Evolutionary conservation across 345 rosid species (phyloP).

Genomic region (Psidium friedrichsthalianum): DNA sequence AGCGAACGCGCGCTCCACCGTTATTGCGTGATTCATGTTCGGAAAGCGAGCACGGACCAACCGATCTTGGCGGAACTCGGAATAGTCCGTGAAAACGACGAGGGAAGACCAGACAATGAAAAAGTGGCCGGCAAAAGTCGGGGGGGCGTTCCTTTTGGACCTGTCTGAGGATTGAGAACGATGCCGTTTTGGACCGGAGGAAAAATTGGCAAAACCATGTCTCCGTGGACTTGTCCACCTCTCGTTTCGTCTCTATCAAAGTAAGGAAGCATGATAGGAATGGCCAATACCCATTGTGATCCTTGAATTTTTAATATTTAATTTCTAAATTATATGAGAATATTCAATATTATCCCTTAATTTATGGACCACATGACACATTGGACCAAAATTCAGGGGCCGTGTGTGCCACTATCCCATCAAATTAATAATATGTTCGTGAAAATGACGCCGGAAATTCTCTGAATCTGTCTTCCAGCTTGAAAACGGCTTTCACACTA

Average conservation of each 20-base stretch:
- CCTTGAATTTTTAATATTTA: no score
- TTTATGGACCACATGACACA: no score
- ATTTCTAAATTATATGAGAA: no score
- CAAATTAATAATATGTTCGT: no score
- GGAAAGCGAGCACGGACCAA: neutral
- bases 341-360: no score
- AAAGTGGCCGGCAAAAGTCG: neutral
- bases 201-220: neutral
- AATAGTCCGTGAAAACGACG: neutral
- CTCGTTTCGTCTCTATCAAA: neutral
- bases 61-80: neutral
- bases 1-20: neutral
- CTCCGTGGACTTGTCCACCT: neutral
- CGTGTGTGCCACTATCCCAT: no score
- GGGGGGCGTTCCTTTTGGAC: neutral
- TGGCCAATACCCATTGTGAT: no score
- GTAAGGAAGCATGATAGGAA: neutral
- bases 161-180: neutral
- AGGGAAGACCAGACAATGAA: neutral
- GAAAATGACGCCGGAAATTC: neutral
- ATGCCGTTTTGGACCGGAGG: neutral
- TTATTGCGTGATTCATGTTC: neutral
- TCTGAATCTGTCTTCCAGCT: neutral
- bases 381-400: fast-evolving
- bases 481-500: neutral